Percentiles rank a stretch among this genome's conserved stretches.
phyloP scores from a whole-genome alignment of 1,139 yeast genomes.

The Lipomyces yarrowii region DNA sequence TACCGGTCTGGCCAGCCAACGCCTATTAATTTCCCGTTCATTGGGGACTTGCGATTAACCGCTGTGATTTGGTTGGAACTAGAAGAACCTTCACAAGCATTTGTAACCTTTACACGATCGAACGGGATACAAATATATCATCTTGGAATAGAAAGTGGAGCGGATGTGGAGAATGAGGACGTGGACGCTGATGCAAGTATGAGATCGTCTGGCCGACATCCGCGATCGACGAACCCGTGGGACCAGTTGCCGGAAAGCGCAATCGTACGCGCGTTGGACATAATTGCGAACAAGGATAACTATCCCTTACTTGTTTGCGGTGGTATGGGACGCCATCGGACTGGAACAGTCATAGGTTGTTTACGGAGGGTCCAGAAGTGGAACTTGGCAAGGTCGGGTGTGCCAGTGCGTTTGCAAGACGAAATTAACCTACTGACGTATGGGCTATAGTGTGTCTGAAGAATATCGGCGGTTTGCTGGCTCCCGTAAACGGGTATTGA shows the following conservation, averaged over 20 bases:
- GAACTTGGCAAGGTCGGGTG: conserved; percentile 67
- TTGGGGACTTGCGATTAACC: conserved; percentile 69
- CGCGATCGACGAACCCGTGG: conserved; percentile 73
- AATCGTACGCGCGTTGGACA: conserved; percentile 74
- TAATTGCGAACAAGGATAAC: conserved; percentile 68
- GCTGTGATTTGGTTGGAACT: conserved; percentile 92
- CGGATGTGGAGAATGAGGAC: conserved; percentile 43
- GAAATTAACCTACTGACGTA: neutral
- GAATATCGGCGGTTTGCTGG: conserved; percentile 95
- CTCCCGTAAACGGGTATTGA: conserved; percentile 82
- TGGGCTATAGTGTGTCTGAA: conserved; percentile 66
- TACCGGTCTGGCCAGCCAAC: conserved; percentile 96
- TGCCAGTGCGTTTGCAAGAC: neutral
- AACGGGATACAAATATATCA: conserved; percentile 65
- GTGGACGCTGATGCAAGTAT: conserved; percentile 10
- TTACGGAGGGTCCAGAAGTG: conserved; percentile 88
- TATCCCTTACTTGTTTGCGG: conserved; percentile 91
- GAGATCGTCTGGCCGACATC: neutral
- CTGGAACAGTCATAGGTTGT: conserved; percentile 96
- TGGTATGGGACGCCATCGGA: conserved; percentile 96
- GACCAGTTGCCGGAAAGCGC: conserved; percentile 89
- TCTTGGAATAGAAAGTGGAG: conserved; percentile 56
- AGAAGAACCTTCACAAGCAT: conserved; percentile 91
- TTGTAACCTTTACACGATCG: conserved; percentile 76
- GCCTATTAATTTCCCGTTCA: conserved; percentile 85